Percentiles rank a stretch among this genome's conserved stretches.
phyloP scores from a whole-genome alignment of 1,139 yeast species.

The Suhomyces terraborum region DNA sequence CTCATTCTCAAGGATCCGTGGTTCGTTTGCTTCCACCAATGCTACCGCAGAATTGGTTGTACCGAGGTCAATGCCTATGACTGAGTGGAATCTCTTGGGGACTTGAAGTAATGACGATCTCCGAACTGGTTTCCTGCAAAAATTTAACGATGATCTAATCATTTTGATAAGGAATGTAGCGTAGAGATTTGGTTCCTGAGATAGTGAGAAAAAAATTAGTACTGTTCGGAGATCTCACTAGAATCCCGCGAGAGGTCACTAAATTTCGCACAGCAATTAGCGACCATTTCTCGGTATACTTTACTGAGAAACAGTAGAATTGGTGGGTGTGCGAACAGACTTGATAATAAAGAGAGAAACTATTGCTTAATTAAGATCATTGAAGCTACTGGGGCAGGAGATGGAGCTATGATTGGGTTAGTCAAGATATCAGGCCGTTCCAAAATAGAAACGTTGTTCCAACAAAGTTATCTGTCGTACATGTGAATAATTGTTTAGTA shows the following conservation, averaged over 20 bases:
- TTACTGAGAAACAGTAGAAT: too few relatives aligned
- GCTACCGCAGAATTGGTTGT: slow-evolving; percentile 86
- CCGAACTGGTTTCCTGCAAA: not conserved
- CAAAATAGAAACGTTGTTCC: too few relatives aligned
- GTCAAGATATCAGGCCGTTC: too few relatives aligned
- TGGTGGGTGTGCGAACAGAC: too few relatives aligned
- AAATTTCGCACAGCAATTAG: not conserved
- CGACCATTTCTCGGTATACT: not conserved
- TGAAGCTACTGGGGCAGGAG: too few relatives aligned
- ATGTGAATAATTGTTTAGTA: too few relatives aligned
- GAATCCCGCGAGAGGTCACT: not conserved
- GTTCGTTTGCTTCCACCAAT: slow-evolving; percentile 51
- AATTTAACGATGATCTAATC: slow-evolving; percentile 4
- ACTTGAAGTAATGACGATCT: not conserved
- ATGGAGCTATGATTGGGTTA: too few relatives aligned
- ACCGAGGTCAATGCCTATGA: slow-evolving; percentile 77
- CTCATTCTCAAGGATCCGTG: slow-evolving; percentile 64
- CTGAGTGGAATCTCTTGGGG: slow-evolving; percentile 30
- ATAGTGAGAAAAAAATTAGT: slow-evolving; percentile 1
- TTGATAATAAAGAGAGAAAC: too few relatives aligned
- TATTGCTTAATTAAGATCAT: too few relatives aligned
- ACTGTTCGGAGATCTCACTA: too few relatives aligned
- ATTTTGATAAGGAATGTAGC: not conserved
- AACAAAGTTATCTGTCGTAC: too few relatives aligned
- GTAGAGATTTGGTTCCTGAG: not conserved